phyloP scores from a whole-genome alignment of 495 filamentous ascomycete genomes.

The Recurvomyces mirabilis region DNA sequence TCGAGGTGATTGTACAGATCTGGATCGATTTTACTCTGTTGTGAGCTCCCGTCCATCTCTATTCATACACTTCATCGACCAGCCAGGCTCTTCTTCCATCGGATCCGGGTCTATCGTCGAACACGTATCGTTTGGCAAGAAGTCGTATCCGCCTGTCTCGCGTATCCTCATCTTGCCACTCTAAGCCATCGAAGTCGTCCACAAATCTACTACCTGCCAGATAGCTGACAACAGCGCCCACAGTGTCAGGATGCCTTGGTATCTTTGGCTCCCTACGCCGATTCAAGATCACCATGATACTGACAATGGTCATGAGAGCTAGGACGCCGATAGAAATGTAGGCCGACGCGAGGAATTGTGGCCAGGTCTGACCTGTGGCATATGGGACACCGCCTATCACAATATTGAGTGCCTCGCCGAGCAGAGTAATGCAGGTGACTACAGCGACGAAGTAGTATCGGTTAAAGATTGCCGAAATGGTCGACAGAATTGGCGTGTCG shows the following conservation, averaged over 20 bases:
- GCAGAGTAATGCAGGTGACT: constrained; percentile 28
- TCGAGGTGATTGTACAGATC: too few relatives aligned
- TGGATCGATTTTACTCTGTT: too few relatives aligned
- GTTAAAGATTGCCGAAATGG: constrained; percentile 28
- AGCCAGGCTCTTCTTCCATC: constrained; percentile 5
- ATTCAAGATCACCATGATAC: constrained; percentile 25
- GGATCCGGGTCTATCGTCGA: not conserved
- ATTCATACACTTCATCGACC: constrained; percentile 2
- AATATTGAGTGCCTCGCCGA: constrained; percentile 32
- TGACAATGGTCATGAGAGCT: constrained; percentile 28
- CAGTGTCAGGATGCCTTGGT: constrained; percentile 11
- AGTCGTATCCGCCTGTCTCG: constrained; percentile 4
- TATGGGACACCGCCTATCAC: constrained; percentile 33
- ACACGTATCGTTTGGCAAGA: constrained; percentile 2
- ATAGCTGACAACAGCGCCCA: constrained; percentile 14
- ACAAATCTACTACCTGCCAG: constrained; percentile 1
- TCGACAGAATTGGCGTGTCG: constrained; percentile 27
- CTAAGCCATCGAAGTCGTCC: constrained; percentile 11
- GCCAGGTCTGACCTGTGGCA: constrained; percentile 28
- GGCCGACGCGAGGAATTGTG: constrained; percentile 26
- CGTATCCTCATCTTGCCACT: not conserved
- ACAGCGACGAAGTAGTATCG: constrained; percentile 26
- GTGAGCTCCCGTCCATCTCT: too few relatives aligned
- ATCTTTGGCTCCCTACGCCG: constrained; percentile 3
- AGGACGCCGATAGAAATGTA: constrained; percentile 31